phyloP scores from a whole-genome alignment of 345 rosid species.

The Eucalyptus sideroxylon region DNA sequence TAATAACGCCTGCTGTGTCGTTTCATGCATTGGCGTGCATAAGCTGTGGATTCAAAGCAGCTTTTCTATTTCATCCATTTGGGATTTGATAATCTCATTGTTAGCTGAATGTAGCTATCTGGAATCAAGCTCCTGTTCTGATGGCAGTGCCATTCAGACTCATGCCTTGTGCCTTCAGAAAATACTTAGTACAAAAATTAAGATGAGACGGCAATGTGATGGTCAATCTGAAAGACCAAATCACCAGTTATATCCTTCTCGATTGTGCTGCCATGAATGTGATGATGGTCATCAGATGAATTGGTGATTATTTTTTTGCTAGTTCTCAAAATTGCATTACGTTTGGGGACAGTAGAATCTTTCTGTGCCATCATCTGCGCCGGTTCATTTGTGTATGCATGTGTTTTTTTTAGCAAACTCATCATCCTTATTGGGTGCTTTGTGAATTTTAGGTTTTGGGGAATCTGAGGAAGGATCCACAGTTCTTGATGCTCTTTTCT shows the following conservation, averaged over 20 bases:
- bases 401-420: neutral
- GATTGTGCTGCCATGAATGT: neutral
- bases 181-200: neutral
- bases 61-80: neutral
- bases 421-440: neutral
- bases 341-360: neutral
- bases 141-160: neutral
- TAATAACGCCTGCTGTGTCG: neutral
- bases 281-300: neutral
- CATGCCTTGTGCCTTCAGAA: neutral
- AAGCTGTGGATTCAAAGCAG: neutral
- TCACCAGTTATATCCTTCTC: neutral
- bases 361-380: neutral
- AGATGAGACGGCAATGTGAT: neutral
- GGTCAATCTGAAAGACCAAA: neutral
- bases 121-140: neutral
- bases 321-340: neutral
- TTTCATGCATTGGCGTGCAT: neutral
- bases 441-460: constrained; percentile 61
- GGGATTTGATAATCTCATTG: neutral
- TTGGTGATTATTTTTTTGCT: neutral
- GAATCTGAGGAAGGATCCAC: constrained; percentile 61
- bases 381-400: neutral
- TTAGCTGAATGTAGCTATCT: neutral
- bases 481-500: constrained; percentile 61